Evolutionary conservation across 306 rosid species (phyloP), one percentile per base, ranked within the genome.

Genomic region (Prunus kanzakura): DNA sequence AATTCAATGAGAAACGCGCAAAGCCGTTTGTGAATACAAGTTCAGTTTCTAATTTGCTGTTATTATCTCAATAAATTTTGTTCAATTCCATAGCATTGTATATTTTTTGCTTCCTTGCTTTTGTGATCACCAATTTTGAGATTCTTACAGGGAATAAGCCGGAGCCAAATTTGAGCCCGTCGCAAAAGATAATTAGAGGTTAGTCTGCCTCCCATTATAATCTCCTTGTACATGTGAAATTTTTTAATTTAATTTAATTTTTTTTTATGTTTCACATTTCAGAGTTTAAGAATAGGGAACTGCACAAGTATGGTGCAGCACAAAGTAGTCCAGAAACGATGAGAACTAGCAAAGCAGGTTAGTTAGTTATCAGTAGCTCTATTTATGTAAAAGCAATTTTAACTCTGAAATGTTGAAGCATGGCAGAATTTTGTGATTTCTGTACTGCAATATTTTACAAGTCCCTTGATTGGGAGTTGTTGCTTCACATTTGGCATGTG

Each of bases 241-340:
- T 47, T 32, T 8, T 27, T 27, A 43, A 38, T 15, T 25, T 73
- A 4, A 41, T 19, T 19, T 50, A 2, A 1, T 56, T 56, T 25
- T 45, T 82, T 62, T 70, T 57, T 55, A 38, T 77, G 18, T 49
- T 49, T 56, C 25, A 76, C 69, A 57, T 74, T 82, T 73, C 88
- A 95, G 98, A 95, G 69, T 95, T 95, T 78, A 92, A 87, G 90
- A 92, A 82, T 92, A 90, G 92, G 73, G 92, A 87, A 78, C 75
- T 85, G 64, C 84, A 81, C 46, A 86, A 93, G 83, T 90, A 90
- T 79, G 85, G 52, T 32, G 78, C 96, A 56, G 88, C 89, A 18
- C 80, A 84, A 76, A 74, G 80, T 81, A 87, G 87, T 87, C 88
- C 87, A 6, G 91, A 88, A 50, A 57, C 78, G 20, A 67, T 76